Evolutionary conservation across 1,284 basidiomycete genomes (phyloP).

Genomic region (Cryptococcus sp.): DNA sequence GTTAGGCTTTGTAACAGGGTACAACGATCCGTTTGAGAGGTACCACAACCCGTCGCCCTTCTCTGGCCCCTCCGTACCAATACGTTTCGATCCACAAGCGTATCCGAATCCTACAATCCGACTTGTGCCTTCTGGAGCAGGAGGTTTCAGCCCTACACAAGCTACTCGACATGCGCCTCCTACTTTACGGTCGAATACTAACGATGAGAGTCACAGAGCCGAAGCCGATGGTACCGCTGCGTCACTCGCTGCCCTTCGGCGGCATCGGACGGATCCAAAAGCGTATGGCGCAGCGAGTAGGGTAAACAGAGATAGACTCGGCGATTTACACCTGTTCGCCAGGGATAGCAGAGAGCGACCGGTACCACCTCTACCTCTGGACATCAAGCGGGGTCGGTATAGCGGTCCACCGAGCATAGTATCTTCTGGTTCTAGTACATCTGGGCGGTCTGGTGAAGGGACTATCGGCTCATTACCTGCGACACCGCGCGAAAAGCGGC

Average conservation of each 20-base stretch:
- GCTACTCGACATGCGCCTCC: slow-evolving; percentile 8
- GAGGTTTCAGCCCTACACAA: too few species aligned
- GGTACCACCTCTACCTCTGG: slow-evolving; percentile 23
- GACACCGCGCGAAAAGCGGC: slow-evolving; percentile 6
- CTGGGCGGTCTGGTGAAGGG: slow-evolving; percentile 1
- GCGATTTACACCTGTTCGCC: slow-evolving; percentile 6
- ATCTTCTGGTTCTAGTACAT: slow-evolving; percentile 1
- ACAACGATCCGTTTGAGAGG: slow-evolving; percentile 13
- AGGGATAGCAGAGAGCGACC: slow-evolving; percentile 17
- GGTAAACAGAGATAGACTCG: background rate
- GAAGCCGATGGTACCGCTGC: slow-evolving; percentile 1
- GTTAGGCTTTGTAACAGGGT: slow-evolving; percentile 1
- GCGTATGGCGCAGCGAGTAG: background rate
- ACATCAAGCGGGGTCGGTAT: slow-evolving; percentile 2
- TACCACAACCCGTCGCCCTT: slow-evolving; percentile 14
- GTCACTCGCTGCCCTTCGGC: slow-evolving; percentile 6
- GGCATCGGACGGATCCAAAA: slow-evolving; percentile 25
- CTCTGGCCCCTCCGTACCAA: background rate
- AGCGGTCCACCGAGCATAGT: slow-evolving; percentile 9
- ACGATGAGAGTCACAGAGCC: slow-evolving; percentile 12
- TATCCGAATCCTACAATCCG: slow-evolving; percentile 18
- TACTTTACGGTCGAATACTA: slow-evolving; percentile 14
- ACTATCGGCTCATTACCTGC: slow-evolving; percentile 1
- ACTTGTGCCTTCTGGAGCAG: slow-evolving; percentile 10
- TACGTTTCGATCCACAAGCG: background rate